Evolutionary conservation across 495 filamentous ascomycete genomes (phyloP).

Genomic region (Baudoinia panamericana): DNA sequence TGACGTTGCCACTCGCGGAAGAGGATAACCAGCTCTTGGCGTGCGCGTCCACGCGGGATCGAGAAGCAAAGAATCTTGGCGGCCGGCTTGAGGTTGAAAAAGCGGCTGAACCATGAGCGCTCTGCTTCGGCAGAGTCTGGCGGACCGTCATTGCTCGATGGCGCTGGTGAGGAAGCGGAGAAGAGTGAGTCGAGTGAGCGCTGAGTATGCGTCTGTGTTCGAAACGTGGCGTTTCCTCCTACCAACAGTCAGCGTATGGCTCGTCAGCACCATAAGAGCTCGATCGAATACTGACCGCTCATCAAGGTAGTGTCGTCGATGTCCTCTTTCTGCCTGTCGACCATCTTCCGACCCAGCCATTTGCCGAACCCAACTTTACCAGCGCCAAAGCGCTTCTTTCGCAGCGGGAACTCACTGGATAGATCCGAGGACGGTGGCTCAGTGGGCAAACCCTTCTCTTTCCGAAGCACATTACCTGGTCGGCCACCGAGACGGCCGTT

Average conservation of each 20-base stretch:
- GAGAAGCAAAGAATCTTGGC: slow-evolving; percentile 59
- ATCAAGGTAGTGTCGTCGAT: neutral
- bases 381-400: slow-evolving; percentile 19
- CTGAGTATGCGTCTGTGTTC: neutral
- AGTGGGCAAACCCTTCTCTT: slow-evolving; percentile 8
- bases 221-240: slow-evolving; percentile 6
- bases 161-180: slow-evolving; percentile 13
- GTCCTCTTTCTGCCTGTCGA: slow-evolving; percentile 15
- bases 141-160: slow-evolving; percentile 19
- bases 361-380: slow-evolving; percentile 21
- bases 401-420: slow-evolving; percentile 28
- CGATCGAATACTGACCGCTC: slow-evolving; percentile 13
- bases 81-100: slow-evolving; percentile 81
- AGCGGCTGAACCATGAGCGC: slow-evolving; percentile 72
- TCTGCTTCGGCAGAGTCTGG: slow-evolving; percentile 42
- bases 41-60: slow-evolving; percentile 50
- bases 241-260: no score
- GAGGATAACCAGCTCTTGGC: slow-evolving; percentile 59
- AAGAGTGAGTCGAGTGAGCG: slow-evolving; percentile 20
- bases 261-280: no score
- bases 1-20: slow-evolving; percentile 67
- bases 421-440: slow-evolving; percentile 13
- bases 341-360: slow-evolving; percentile 20
- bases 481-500: slow-evolving; percentile 21
- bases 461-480: neutral